Evolutionary conservation across 768 basidiomycete genomes (phyloP).

Genomic region (Mycena amicta): DNA sequence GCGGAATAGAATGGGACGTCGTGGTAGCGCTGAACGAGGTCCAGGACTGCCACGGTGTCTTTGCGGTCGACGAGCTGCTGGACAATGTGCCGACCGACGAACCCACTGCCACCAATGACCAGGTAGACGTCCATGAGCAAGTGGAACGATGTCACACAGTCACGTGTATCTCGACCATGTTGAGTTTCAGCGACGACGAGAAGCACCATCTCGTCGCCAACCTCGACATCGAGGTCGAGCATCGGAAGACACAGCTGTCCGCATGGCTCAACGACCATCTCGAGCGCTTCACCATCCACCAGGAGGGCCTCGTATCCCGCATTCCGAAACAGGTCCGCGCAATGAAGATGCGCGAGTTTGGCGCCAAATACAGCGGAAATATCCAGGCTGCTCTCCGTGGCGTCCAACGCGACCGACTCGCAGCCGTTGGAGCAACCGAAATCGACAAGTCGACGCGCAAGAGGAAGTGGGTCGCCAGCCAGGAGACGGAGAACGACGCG

Average conservation of each 20-base stretch:
- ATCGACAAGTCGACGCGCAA: constrained; percentile 73
- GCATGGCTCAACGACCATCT: constrained; percentile 75
- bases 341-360: constrained; percentile 78
- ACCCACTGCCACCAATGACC: constrained; percentile 94
- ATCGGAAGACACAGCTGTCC: constrained; percentile 73
- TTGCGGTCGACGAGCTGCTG: constrained; percentile 78
- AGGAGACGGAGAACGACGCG: constrained; percentile 50
- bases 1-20: constrained; percentile 88
- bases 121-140: constrained; percentile 84
- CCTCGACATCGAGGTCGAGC: constrained; percentile 81
- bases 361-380: constrained; percentile 76
- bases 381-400: constrained; percentile 72
- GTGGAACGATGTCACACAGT: too few relatives aligned
- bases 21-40: constrained; percentile 89
- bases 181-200: constrained; percentile 61
- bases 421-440: constrained; percentile 52
- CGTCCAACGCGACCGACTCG: constrained; percentile 64
- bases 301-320: constrained; percentile 72
- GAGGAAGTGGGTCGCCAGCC: constrained; percentile 74
- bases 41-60: constrained; percentile 83
- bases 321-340: constrained; percentile 75
- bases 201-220: constrained; percentile 76
- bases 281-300: constrained; percentile 73
- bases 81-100: constrained; percentile 90
- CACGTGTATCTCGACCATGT: background rate